phyloP scores from a whole-genome alignment of 306 rosid genomes.

The Myrica gale region DNA sequence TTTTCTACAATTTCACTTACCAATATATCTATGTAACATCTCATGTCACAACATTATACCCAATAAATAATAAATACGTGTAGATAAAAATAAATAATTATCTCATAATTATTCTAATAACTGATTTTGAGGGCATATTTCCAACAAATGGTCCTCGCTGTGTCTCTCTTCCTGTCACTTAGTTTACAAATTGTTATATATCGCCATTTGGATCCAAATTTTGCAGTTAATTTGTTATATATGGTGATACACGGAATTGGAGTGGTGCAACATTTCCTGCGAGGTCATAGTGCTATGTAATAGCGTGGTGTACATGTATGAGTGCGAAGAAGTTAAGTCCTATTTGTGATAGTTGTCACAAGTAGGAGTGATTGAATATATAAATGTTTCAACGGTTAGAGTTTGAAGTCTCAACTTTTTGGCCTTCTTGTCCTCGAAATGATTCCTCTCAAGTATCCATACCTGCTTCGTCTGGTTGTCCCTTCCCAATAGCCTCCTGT shows the following conservation, averaged over 20 bases:
- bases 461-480: too few species aligned
- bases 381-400: background rate
- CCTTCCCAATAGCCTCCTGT: too few species aligned
- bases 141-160: background rate
- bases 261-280: background rate
- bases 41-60: too few species aligned
- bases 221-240: background rate
- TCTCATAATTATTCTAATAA: too few species aligned
- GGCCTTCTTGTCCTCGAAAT: background rate
- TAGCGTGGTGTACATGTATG: background rate
- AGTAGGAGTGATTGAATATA: background rate
- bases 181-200: too few species aligned
- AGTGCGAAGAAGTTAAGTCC: background rate
- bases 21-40: too few species aligned
- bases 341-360: background rate
- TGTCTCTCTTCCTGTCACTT: background rate
- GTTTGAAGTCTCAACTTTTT: background rate
- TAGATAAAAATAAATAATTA: too few species aligned
- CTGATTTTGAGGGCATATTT: too few species aligned
- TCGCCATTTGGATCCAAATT: background rate
- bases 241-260: background rate
- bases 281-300: background rate
- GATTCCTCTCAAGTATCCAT: too few species aligned
- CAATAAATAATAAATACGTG: too few species aligned
- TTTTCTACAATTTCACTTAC: too few species aligned